Evolutionary conservation across 148 eudicot species (phyloP).

Genomic region (Rhododendron molle): DNA sequence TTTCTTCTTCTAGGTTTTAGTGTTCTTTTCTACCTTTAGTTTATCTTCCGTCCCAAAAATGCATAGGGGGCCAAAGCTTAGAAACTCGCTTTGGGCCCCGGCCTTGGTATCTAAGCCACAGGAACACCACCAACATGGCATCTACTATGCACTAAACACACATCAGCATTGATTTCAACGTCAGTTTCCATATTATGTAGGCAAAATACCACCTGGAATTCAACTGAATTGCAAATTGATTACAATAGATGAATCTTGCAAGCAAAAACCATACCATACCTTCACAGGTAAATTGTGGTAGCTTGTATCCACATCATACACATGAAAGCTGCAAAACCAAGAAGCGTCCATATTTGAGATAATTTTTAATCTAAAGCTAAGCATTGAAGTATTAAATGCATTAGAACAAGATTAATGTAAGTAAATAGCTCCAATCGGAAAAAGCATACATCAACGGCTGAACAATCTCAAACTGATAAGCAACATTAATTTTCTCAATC

Average conservation of each 20-base stretch:
- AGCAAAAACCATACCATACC: constrained; percentile 33
- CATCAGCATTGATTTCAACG: neutral
- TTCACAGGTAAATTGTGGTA: constrained; percentile 67
- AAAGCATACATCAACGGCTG: constrained; percentile 66
- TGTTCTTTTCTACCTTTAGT: neutral
- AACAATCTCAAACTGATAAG: constrained; percentile 86
- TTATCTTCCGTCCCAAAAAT: neutral
- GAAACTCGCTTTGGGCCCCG: neutral
- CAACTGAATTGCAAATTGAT: neutral
- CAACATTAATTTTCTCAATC: constrained; percentile 62
- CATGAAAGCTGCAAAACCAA: constrained; percentile 56
- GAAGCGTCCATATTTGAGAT: constrained; percentile 5
- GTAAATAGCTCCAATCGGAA: neutral
- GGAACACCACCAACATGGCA: neutral
- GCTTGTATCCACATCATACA: constrained; percentile 77
- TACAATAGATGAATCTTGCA: neutral
- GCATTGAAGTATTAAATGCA: neutral
- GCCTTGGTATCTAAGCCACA: neutral
- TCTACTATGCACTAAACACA: neutral
- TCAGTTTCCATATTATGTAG: neutral
- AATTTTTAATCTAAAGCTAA: neutral
- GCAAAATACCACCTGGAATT: neutral
- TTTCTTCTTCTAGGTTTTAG: neutral
- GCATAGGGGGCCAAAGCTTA: neutral
- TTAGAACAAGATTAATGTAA: neutral